Evolutionary conservation across 73 alveolate species (phyloP).

Genomic region (Tetrahymena malaccensis): DNA sequence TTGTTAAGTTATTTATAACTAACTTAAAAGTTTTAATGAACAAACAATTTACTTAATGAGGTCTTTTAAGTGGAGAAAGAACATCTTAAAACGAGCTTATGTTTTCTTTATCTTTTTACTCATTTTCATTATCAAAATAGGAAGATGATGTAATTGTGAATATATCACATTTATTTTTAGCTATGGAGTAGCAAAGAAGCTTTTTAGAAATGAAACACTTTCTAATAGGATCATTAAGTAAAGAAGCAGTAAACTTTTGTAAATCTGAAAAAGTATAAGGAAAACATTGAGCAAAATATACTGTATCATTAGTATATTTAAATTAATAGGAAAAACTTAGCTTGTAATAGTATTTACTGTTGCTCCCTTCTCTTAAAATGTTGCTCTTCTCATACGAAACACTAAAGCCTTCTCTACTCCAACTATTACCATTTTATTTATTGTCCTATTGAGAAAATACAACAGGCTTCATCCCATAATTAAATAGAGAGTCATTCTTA

Average conservation of each 20-base stretch:
- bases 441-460: constrained; percentile 44
- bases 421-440: neutral
- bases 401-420: constrained; percentile 22
- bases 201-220: constrained; percentile 4
- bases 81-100: neutral
- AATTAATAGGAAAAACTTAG: constrained; percentile 55
- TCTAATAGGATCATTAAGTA: neutral
- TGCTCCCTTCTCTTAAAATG: neutral
- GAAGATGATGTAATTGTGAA: constrained; percentile 15
- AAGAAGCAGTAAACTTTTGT: neutral
- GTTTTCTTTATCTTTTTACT: neutral
- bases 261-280: constrained; percentile 70
- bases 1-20: neutral
- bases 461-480: constrained; percentile 89
- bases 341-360: constrained; percentile 28
- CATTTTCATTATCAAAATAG: neutral
- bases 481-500: constrained; percentile 70
- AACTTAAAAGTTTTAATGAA: neutral
- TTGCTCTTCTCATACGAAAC: constrained; percentile 19
- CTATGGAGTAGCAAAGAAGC: neutral
- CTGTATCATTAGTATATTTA: constrained; percentile 32
- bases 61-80: neutral
- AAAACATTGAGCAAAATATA: constrained; percentile 63
- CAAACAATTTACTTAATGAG: neutral
- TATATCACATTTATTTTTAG: constrained; percentile 4